Percentiles rank a stretch among this genome's conserved stretches.
phyloP scores from a whole-genome alignment of 257 asterid genomes.

The Gynochthodes officinalis region DNA sequence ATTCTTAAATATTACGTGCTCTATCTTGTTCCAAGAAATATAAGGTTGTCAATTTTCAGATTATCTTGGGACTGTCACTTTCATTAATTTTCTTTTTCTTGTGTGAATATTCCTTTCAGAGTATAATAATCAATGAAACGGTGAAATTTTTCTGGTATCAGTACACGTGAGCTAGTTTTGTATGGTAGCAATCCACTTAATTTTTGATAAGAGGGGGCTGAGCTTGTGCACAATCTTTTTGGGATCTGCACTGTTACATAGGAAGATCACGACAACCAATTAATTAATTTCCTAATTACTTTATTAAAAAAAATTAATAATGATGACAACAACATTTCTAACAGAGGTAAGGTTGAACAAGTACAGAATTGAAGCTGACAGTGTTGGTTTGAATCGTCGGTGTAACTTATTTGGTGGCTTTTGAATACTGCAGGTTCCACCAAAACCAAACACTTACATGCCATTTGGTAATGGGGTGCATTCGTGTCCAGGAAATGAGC shows the following conservation, averaged over 20 bases:
- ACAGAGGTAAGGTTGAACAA: too few species aligned
- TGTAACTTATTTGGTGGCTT: too few species aligned
- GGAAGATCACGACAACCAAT: not conserved
- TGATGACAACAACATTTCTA: too few species aligned
- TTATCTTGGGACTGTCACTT: slow-evolving; percentile 27
- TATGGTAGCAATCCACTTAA: slow-evolving; percentile 8
- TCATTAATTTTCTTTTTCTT: too few species aligned
- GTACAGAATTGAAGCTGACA: too few species aligned
- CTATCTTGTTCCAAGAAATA: slow-evolving; percentile 25
- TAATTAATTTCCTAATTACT: too few species aligned
- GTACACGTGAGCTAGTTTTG: slow-evolving; percentile 35
- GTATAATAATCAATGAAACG: not conserved
- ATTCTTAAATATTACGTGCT: not conserved
- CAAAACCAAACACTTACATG: slow-evolving; percentile 58
- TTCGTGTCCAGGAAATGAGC: slow-evolving; percentile 76
- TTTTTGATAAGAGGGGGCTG: too few species aligned
- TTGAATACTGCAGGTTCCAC: slow-evolving; percentile 68
- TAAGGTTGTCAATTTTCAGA: slow-evolving; percentile 38
- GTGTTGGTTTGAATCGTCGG: too few species aligned
- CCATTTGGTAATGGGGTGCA: slow-evolving; percentile 73
- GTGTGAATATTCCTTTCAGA: slow-evolving; percentile 16
- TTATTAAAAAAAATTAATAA: too few species aligned
- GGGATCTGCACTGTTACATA: not conserved
- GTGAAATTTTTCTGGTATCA: slow-evolving; percentile 20
- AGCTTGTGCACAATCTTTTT: not conserved